Conservation (phyloP, 495 filamentous ascomycete species). For the Hypoxylon lienhwacheense region DNA sequence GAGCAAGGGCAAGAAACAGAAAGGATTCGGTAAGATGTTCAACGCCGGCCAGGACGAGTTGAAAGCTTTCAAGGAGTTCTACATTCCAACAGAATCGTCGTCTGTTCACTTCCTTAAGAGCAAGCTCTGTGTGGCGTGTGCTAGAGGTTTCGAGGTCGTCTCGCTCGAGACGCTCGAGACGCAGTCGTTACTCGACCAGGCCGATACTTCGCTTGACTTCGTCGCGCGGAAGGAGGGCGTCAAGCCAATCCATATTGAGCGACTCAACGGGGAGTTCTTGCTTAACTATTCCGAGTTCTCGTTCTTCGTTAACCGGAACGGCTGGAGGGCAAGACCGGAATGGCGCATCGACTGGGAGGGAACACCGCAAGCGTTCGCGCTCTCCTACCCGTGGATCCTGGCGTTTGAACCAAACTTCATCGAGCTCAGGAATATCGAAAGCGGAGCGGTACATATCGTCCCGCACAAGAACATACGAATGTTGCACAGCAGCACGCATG, state of each 20-base stretch:
- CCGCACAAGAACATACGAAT: conserved; percentile 94
- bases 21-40: conserved; percentile 92
- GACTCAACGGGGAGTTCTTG: conserved; percentile 93
- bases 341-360: conserved; percentile 99
- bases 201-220: conserved; percentile 97
- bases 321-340: conserved; percentile 92
- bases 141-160: conserved; percentile 95
- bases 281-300: conserved; percentile 98
- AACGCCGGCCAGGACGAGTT: conserved; percentile 89
- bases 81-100: conserved; percentile 93
- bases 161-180: conserved; percentile 95
- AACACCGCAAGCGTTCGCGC: conserved; percentile 82
- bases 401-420: conserved; percentile 99
- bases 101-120: conserved; percentile 97
- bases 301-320: conserved; percentile 98
- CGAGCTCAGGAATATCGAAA: conserved; percentile 93
- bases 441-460: conserved; percentile 88
- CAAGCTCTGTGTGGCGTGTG: conserved; percentile 94
- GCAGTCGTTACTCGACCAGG: conserved; percentile 94
- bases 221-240: conserved; percentile 89
- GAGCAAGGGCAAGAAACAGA: conserved; percentile 85
- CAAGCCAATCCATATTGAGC: conserved; percentile 96
- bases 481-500: conserved; percentile 93
- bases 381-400: conserved; percentile 92
- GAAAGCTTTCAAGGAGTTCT: conserved; percentile 98